Base-by-base conservation (phyloP, 2,329 filamentous ascomycete genomes). In the Dactylellina sp. region DNA sequence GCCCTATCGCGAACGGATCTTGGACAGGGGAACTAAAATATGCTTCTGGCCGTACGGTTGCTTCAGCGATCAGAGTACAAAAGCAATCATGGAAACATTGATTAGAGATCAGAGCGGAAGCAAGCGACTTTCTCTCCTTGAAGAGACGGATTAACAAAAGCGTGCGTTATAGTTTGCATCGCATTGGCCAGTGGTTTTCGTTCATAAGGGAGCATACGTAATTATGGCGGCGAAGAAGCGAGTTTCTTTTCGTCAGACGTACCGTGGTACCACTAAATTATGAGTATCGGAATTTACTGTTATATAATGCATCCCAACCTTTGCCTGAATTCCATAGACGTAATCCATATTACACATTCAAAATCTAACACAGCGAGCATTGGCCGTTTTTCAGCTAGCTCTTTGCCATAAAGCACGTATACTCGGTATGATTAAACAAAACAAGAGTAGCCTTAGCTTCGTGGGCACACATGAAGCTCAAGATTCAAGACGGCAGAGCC, bases 1-100 rank as follows among this genome's bases (percentile, higher is more conserved):
- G 35, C 37, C 66, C 60, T 72, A 72, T 72, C 66, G 60, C 60
- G 66, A 60, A 59, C 66, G 66, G 60, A 59, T 64, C 50, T 53
- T 55, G 37, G 59, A 42, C 52, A 53, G 46, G 52, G 52, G 47
- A 52, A 39, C 42, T 35, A 22, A 40, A 60, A 46, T 40, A 60
- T 64, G 57, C 35, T 55, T 56, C 57, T 62, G 40, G 57, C 49
- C 40, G 52, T 55, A 25, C 57, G 25, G 47, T 40, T 56, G 32
- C 40, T 40, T 39, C 42, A 24, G 20, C 25, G 28, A 35, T 16
- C 52, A 35, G 32, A 53, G 35, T 28, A 37, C 42, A 72, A 72
- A 72, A 72, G 66, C 59, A 72, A 72, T 11, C 52, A 64, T 60
- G 24, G 12, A 65, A 18, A 55, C 52, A 44, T 53, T 37, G 52